Evolutionary conservation across 108 stramenopile genomes (phyloP), one percentile per base, ranked within the genome.

Genomic region (Licmophora abbreviata): DNA sequence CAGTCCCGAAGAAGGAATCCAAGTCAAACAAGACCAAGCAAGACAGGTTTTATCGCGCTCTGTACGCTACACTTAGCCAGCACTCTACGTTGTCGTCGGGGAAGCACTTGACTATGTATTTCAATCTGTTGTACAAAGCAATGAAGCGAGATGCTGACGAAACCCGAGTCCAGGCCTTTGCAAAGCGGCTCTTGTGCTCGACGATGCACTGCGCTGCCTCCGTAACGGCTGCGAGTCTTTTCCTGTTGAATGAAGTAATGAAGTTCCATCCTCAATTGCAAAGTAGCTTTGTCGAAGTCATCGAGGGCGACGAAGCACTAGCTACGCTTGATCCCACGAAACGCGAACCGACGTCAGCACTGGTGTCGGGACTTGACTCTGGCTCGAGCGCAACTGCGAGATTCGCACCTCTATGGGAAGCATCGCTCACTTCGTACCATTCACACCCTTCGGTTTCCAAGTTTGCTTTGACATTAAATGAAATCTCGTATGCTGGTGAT

Each of bases 111-210:
- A 92, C 92, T 1, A 71, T 95, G 77, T 93, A 91, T 52, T 91
- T 99, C 57, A 99, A 97, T 68, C 73, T 99, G 10, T 35, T 97
- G 44, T 99, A 94, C 83, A 89, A 89, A 55, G 92, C 94, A 14
- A 75, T 96, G 70, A 94, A 88, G 61, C 74, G 76, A 40, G 98
- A 99, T 54, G 51, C 47, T 1, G 64, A 81, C 35, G 1, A 27
- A 4, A 69, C 65, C 12, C 71, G 95, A 30, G 70, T 87, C 23
- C 52, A 70, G 51, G 96, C 94, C 24, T 90, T 93, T 54, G 49
- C 74, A 23, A 99, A 97, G 68, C 79, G 95, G 20, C 59, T 97
- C 1, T 32, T 93, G 48, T 82, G 80, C 43, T 71, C 85, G 8
- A 81, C 68, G 10, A 34, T 90, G 46, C 79, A 90, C 51, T 63